These are phyloP conservation scores for Saccharomyces eubayanus DNA, from an alignment of 805 yeast species.

Conservation along the genomic window DNA sequence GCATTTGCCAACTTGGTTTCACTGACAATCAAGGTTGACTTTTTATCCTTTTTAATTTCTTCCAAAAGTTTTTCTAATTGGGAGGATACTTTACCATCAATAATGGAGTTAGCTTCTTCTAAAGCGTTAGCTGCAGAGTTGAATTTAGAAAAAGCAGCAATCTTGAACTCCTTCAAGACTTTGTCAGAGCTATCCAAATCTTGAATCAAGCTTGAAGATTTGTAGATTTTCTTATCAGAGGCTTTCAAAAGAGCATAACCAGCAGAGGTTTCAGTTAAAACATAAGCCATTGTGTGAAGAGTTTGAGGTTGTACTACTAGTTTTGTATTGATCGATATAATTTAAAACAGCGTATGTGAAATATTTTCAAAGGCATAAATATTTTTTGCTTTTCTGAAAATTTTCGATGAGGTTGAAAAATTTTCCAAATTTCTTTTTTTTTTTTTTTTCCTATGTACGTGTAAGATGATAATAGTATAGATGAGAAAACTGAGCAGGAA, in stretches of 20 bases:
- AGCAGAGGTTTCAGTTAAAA: slow-evolving; percentile 95
- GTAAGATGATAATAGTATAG: not conserved
- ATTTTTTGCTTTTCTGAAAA: slow-evolving; percentile 5
- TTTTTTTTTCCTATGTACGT: not conserved
- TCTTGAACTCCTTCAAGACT: slow-evolving; percentile 83
- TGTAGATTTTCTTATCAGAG: slow-evolving; percentile 93
- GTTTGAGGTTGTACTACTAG: not conserved
- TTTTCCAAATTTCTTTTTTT: not conserved
- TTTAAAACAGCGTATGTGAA: not conserved
- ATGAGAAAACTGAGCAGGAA: not conserved
- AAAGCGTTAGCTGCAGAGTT: slow-evolving; percentile 90
- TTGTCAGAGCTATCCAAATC: slow-evolving; percentile 78
- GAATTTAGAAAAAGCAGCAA: slow-evolving; percentile 93
- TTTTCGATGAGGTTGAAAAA: slow-evolving; percentile 19
- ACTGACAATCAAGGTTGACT: slow-evolving; percentile 79
- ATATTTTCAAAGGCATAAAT: not conserved
- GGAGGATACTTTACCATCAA: slow-evolving; percentile 88
- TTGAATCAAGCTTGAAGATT: slow-evolving; percentile 61
- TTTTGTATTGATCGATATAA: not conserved
- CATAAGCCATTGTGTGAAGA: slow-evolving; percentile 55
- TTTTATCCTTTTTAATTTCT: slow-evolving; percentile 70
- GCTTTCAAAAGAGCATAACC: slow-evolving; percentile 98
- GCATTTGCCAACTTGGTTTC: slow-evolving; percentile 95
- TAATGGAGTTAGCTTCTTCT: slow-evolving; percentile 85
- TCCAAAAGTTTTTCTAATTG: slow-evolving; percentile 71